These are phyloP conservation scores for Penicillium fuscoglaucum DNA, from an alignment of 2,329 filamentous ascomycete species.

Conservation along the genomic window DNA sequence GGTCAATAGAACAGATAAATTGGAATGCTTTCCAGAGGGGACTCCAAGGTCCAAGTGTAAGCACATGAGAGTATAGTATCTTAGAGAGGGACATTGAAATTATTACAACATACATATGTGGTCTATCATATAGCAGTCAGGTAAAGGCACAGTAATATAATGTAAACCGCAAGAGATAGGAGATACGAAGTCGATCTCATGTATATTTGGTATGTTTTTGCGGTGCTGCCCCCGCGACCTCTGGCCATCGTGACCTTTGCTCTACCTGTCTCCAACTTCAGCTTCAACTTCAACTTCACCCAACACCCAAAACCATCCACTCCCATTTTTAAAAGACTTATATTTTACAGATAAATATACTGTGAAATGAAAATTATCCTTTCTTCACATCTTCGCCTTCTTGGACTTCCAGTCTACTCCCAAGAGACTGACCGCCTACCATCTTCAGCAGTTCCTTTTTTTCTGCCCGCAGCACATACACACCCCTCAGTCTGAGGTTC, in stretches of 20 bases:
- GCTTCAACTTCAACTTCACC: background rate
- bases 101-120: no score
- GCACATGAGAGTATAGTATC: background rate
- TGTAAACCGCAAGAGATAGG: background rate
- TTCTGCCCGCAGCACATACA: conserved; percentile 12
- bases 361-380: background rate
- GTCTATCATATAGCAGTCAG: background rate
- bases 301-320: background rate
- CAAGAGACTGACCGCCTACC: conserved; percentile 4
- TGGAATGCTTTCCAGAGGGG: no score
- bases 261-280: background rate
- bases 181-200: background rate
- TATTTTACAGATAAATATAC: background rate
- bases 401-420: background rate
- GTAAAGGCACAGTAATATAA: no score
- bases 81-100: background rate
- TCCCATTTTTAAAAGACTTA: background rate
- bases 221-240: background rate
- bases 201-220: background rate
- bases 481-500: conserved; percentile 10
- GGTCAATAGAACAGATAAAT: background rate
- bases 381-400: background rate
- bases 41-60: background rate
- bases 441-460: conserved; percentile 1
- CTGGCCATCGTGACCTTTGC: background rate